phyloP scores from a whole-genome alignment of 2,329 filamentous ascomycete species.

The Fusarium incarnatum region DNA sequence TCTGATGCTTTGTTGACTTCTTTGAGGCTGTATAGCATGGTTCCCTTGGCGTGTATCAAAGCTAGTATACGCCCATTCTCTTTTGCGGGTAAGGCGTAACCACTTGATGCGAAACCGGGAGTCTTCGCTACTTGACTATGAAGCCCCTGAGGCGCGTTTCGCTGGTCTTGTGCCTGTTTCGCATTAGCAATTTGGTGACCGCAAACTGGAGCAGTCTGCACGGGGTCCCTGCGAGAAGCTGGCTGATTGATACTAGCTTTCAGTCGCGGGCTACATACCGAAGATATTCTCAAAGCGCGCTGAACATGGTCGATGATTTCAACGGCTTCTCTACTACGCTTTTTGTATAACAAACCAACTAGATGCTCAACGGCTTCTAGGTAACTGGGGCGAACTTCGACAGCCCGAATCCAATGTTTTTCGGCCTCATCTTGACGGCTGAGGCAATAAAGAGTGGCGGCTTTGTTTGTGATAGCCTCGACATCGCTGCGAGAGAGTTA shows the following conservation, averaged over 20 bases:
- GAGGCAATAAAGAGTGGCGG: slow-evolving; percentile 87
- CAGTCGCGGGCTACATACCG: slow-evolving; percentile 22
- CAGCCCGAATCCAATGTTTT: slow-evolving; percentile 84
- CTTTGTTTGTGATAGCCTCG: slow-evolving; percentile 93
- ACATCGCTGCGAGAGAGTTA: slow-evolving; percentile 72
- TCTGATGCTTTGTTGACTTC: slow-evolving; percentile 83
- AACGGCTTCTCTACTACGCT: slow-evolving; percentile 86
- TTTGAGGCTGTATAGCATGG: slow-evolving; percentile 92
- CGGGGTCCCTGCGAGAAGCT: slow-evolving; percentile 20
- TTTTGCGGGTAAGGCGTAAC: slow-evolving; percentile 83
- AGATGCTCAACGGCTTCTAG: slow-evolving; percentile 96
- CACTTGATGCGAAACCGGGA: slow-evolving; percentile 57
- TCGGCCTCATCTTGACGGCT: slow-evolving; percentile 86
- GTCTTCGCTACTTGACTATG: slow-evolving; percentile 37
- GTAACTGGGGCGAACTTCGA: slow-evolving; percentile 85
- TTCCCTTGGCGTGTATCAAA: slow-evolving; percentile 97
- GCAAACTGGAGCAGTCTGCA: slow-evolving; percentile 12
- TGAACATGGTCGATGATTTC: slow-evolving; percentile 89
- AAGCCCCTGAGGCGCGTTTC: slow-evolving; percentile 25
- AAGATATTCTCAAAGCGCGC: slow-evolving; percentile 68
- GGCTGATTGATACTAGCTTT: slow-evolving; percentile 3
- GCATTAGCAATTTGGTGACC: slow-evolving; percentile 39
- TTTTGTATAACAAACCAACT: slow-evolving; percentile 86
- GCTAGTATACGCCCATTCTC: slow-evolving; percentile 95
- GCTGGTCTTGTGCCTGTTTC: slow-evolving; percentile 42